A percentile compares a stretch with the other conserved stretches of the same genome.
Conservation (phyloP, 352 stramenopile species). For the Phytophthora pistaciae region DNA sequence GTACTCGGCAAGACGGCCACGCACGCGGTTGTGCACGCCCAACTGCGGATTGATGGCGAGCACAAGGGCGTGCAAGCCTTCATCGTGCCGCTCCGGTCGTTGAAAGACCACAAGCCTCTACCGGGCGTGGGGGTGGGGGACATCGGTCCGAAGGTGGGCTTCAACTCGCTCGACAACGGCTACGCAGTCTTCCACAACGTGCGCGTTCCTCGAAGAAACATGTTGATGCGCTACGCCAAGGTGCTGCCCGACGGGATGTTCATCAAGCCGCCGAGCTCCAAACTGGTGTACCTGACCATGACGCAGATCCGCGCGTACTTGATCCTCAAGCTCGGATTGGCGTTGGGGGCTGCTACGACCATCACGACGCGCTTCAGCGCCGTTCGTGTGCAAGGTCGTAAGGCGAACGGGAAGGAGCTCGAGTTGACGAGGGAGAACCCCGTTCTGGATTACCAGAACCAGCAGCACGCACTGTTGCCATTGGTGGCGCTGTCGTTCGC, state of each 20-base stretch:
- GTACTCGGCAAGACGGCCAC: slow-evolving; percentile 22
- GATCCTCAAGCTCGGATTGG: slow-evolving; percentile 25
- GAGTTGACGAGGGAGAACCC: slow-evolving; percentile 46
- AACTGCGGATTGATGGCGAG: slow-evolving; percentile 12
- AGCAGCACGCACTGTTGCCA: slow-evolving; percentile 48
- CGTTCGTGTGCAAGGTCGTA: slow-evolving; percentile 51
- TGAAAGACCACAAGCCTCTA: slow-evolving; percentile 23
- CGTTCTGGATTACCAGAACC: slow-evolving; percentile 61
- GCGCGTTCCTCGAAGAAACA: slow-evolving; percentile 20
- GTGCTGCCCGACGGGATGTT: slow-evolving; percentile 61
- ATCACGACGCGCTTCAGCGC: slow-evolving; percentile 60
- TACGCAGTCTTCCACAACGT: slow-evolving; percentile 22
- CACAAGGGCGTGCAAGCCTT: slow-evolving; percentile 24
- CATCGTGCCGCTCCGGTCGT: slow-evolving; percentile 21
- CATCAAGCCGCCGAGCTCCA: slow-evolving; percentile 62
- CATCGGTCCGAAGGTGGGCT: slow-evolving; percentile 21
- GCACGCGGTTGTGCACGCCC: slow-evolving; percentile 18
- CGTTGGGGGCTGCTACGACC: slow-evolving; percentile 29
- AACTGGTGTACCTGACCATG: slow-evolving; percentile 67
- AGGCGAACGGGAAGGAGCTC: background rate
- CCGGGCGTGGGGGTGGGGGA: slow-evolving; percentile 15
- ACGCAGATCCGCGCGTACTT: slow-evolving; percentile 44
- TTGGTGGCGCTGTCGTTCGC: slow-evolving; percentile 39
- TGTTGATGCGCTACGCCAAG: slow-evolving; percentile 27
- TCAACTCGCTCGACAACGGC: slow-evolving; percentile 25